phyloP scores from a whole-genome alignment of 2,329 filamentous ascomycete genomes.

The Diplocarpon rosae region DNA sequence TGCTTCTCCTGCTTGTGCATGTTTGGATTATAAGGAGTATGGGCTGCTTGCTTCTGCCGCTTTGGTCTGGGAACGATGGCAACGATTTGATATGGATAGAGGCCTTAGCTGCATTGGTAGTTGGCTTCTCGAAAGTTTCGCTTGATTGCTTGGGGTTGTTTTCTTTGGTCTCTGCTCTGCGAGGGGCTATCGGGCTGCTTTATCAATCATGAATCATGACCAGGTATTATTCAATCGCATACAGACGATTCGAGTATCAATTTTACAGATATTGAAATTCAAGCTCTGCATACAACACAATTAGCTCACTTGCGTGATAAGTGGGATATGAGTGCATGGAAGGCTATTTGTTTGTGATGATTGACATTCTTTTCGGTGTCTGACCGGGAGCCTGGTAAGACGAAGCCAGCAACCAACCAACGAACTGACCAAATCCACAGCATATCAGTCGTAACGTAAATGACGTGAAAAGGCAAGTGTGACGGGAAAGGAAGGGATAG shows the following conservation, averaged over 20 bases:
- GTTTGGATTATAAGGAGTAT: conserved; percentile 9
- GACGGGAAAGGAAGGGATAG: not conserved
- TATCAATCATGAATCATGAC: conserved; percentile 10
- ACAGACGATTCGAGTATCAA: conserved; percentile 6
- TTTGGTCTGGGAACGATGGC: conserved; percentile 6
- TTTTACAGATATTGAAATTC: conserved; percentile 7
- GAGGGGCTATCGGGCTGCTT: conserved; percentile 1
- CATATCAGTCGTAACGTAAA: conserved; percentile 7
- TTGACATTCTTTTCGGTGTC: conserved; percentile 25
- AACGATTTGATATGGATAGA: conserved; percentile 11
- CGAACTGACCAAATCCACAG: conserved; percentile 11
- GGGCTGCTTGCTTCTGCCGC: conserved; percentile 7
- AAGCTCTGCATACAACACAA: not conserved
- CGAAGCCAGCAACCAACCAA: conserved; percentile 1
- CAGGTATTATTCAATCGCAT: not conserved
- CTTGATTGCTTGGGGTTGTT: conserved; percentile 4
- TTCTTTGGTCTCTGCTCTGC: too few species aligned
- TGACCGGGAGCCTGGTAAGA: conserved; percentile 8
- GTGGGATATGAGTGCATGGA: not conserved
- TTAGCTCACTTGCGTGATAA: not conserved
- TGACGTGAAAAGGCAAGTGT: not conserved
- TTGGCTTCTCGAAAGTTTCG: not conserved
- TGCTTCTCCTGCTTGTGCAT: conserved; percentile 3
- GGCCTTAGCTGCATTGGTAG: not conserved
- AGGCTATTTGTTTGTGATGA: conserved; percentile 14